These are phyloP conservation scores for Rhizophagus sp. DNA, from an alignment of 192 early-diverging fungal species.

Conservation along the genomic window DNA sequence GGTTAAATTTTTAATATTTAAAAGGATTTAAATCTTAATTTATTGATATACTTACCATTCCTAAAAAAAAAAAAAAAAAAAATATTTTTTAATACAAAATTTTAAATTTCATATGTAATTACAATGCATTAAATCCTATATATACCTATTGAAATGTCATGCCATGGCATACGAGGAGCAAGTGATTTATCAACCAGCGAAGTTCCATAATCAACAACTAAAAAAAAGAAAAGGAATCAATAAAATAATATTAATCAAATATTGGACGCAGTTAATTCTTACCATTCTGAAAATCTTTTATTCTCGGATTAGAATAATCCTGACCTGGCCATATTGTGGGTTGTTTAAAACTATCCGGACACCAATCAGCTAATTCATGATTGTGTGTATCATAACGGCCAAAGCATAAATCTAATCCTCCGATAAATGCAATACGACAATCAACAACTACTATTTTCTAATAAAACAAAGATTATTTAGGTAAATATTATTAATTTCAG, in stretches of 20 bases:
- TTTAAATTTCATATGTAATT: background rate
- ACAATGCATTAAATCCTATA: conserved; percentile 30
- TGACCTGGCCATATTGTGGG: conserved; percentile 59
- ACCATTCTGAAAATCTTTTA: conserved; percentile 69
- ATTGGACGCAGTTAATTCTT: background rate
- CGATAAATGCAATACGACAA: conserved; percentile 79
- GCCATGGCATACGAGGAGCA: conserved; percentile 83
- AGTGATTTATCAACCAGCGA: conserved; percentile 49
- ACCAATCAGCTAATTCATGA: conserved; percentile 75
- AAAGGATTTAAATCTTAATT: too few species aligned
- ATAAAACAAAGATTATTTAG: background rate
- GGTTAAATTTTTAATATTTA: too few species aligned
- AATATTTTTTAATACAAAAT: too few species aligned
- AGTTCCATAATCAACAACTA: conserved; percentile 24
- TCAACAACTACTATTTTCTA: conserved; percentile 82
- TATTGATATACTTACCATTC: background rate
- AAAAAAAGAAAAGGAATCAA: background rate
- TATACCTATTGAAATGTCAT: conserved; percentile 79
- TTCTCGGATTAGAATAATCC: conserved; percentile 85
- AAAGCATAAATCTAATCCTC: conserved; percentile 85
- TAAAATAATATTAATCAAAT: background rate
- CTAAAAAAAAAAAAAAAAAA: background rate
- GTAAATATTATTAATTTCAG: background rate
- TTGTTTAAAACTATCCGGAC: conserved; percentile 40
- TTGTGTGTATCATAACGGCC: conserved; percentile 80